These are phyloP conservation scores for Nidula microcarpa DNA, from an alignment of 768 basidiomycete species.

Conservation along the genomic window DNA sequence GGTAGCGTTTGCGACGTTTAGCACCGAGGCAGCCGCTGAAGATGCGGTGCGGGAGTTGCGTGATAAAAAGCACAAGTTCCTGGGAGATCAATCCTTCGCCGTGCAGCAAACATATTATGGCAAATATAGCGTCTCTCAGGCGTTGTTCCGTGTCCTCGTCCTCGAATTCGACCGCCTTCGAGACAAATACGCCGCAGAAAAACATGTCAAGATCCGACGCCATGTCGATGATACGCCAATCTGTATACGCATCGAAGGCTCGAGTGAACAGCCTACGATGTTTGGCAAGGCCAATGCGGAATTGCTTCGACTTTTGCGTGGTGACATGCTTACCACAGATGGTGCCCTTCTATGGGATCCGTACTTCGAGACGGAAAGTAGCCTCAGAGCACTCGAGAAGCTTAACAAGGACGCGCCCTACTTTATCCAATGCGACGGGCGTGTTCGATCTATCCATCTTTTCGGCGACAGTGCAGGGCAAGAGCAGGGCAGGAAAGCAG, in stretches of 20 bases:
- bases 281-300: too few relatives aligned
- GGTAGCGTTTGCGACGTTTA: conserved; percentile 40
- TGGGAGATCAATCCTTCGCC: conserved; percentile 32
- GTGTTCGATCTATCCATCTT: conserved; percentile 30
- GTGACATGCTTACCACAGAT: conserved; percentile 25
- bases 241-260: too few relatives aligned
- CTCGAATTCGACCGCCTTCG: conserved; percentile 30
- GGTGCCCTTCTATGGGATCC: conserved; percentile 42
- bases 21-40: conserved; percentile 26
- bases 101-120: conserved; percentile 36
- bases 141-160: conserved; percentile 29
- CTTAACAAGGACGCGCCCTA: conserved; percentile 27
- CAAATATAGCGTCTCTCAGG: conserved; percentile 29
- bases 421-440: conserved; percentile 37
- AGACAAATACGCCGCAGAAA: conserved; percentile 10
- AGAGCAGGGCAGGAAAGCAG: conserved; percentile 4
- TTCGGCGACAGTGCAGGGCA: conserved; percentile 33
- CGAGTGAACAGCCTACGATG: too few relatives aligned
- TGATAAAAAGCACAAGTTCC: conserved; percentile 23
- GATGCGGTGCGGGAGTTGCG: conserved; percentile 23
- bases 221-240: conserved; percentile 9
- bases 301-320: conserved; percentile 26
- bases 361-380: conserved; percentile 41
- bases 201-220: conserved; percentile 29
- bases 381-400: conserved; percentile 29